Conservation (phyloP, 352 stramenopile genomes). For the Phytophthora hibernalis region DNA sequence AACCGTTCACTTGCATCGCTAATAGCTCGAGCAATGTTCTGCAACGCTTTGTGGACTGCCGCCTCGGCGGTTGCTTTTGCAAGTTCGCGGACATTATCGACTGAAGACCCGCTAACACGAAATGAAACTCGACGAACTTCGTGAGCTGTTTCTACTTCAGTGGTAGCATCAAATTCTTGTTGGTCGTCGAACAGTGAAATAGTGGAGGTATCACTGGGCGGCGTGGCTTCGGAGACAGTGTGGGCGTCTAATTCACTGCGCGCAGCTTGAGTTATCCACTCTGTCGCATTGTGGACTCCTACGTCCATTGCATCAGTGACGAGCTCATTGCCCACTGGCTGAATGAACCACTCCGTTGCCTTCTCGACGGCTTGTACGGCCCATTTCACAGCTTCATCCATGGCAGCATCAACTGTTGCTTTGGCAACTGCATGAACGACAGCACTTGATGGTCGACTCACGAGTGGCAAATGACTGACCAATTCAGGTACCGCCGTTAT, state of each 20-base stretch:
- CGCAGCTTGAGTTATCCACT: slow-evolving; percentile 14
- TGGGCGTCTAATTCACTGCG: slow-evolving; percentile 11
- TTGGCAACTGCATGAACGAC: slow-evolving; percentile 27
- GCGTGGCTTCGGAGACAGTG: background rate
- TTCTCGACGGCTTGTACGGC: slow-evolving; percentile 17
- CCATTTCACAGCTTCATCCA: slow-evolving; percentile 16
- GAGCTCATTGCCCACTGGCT: slow-evolving; percentile 16
- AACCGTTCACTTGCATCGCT: slow-evolving; percentile 13
- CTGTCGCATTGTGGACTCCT: background rate
- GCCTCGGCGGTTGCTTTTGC: slow-evolving; percentile 17
- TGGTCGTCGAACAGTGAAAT: background rate
- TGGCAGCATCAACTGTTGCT: slow-evolving; percentile 20
- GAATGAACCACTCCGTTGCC: slow-evolving; percentile 11
- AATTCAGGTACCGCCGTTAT: background rate
- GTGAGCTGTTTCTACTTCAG: background rate
- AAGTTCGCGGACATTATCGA: slow-evolving; percentile 7
- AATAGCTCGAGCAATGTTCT: slow-evolving; percentile 19
- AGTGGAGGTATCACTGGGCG: background rate
- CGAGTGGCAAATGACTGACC: background rate
- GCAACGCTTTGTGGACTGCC: slow-evolving; percentile 10
- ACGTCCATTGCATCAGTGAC: slow-evolving; percentile 9
- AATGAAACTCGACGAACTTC: slow-evolving; percentile 6
- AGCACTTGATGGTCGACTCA: slow-evolving; percentile 4
- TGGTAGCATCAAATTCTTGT: background rate
- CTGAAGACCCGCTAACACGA: background rate